Evolutionary conservation across 139 green algal genomes (phyloP), one percentile per base, ranked within the genome.

Genomic region (Microglena sp.): DNA sequence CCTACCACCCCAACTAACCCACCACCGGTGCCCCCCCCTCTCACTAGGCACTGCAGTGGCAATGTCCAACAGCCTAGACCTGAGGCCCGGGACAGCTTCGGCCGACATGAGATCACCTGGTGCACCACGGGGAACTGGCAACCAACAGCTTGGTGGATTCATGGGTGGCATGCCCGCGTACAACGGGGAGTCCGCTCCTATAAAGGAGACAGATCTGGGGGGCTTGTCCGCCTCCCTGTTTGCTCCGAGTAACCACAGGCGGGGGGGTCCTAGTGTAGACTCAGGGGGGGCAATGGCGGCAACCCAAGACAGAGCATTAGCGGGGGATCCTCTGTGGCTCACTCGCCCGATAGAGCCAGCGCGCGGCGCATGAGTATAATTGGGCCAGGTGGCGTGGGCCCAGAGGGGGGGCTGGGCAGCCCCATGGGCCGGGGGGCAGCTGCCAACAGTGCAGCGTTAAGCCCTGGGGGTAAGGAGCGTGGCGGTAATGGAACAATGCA

Each of bases 121-220:
- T 8, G 53, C 21, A 18, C 27, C 7, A 22, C 18, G 15, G 7
- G 24, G 53, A 22, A 18, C 21, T 28, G 53, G 15, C 24, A 24
- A 24, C 18, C 7, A 24, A 7, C 53, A 60, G 53, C 7, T 8
- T 26, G n/a, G 53, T 8, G 27, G 31, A 22, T 26, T 7, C 15
- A 60, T 7, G 21, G 7, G n/a, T n/a, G n/a, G n/a, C n/a, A n/a
- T n/a, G n/a, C n/a, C n/a, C n/a, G n/a, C n/a, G n/a, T n/a, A n/a
- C n/a, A n/a, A n/a, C n/a, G 58, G 55, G 55, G 45, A 27, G 36
- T 46, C 57, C 8, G 60, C 50, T 3, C 50, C 69, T 30, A 67
- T 76, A 3, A 76, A 76, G 45, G 62, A 76, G 62, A 64, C 68
- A 1, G 70, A 77, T 58, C 45, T 77, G 31, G 70, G 70, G 2